phyloP scores from a whole-genome alignment of 192 early-diverging fungal genomes.

The Coemansia sp. region DNA sequence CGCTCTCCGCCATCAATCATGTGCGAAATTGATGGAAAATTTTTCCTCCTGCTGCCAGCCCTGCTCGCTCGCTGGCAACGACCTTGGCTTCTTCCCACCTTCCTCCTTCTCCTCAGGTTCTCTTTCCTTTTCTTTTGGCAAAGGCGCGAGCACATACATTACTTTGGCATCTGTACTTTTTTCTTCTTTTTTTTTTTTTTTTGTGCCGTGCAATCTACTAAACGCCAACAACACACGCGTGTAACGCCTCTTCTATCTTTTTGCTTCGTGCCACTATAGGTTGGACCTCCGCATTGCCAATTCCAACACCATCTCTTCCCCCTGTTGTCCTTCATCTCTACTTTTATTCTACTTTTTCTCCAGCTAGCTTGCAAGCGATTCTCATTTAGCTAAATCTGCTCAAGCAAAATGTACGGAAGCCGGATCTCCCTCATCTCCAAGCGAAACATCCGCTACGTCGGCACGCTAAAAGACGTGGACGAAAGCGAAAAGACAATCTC shows the following conservation, averaged over 20 bases:
- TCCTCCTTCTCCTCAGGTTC: neutral
- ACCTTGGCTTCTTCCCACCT: too few species aligned
- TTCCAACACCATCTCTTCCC: too few species aligned
- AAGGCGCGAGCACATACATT: neutral
- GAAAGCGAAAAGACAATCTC: slow-evolving; percentile 85
- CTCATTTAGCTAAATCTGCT: slow-evolving; percentile 7
- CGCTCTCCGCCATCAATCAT: too few species aligned
- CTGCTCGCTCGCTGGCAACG: too few species aligned
- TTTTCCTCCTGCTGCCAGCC: too few species aligned
- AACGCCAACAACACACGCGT: neutral
- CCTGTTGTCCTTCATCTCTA: too few species aligned
- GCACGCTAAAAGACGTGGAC: slow-evolving; percentile 87
- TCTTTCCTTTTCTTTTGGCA: neutral
- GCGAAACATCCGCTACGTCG: slow-evolving; percentile 90
- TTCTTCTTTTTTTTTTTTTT: neutral
- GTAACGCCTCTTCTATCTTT: neutral
- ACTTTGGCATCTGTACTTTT: neutral
- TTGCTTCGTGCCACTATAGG: neutral
- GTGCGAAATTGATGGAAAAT: too few species aligned
- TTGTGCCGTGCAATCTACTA: neutral
- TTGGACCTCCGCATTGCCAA: too few species aligned
- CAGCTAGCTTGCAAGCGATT: neutral
- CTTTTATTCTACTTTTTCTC: neutral
- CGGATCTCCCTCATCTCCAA: slow-evolving; percentile 80
- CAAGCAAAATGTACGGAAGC: slow-evolving; percentile 54